A percentile compares a stretch with the other conserved stretches of the same genome.
Conservation (phyloP, 1,284 basidiomycete genomes). For the Ceratobasidium sp. region DNA sequence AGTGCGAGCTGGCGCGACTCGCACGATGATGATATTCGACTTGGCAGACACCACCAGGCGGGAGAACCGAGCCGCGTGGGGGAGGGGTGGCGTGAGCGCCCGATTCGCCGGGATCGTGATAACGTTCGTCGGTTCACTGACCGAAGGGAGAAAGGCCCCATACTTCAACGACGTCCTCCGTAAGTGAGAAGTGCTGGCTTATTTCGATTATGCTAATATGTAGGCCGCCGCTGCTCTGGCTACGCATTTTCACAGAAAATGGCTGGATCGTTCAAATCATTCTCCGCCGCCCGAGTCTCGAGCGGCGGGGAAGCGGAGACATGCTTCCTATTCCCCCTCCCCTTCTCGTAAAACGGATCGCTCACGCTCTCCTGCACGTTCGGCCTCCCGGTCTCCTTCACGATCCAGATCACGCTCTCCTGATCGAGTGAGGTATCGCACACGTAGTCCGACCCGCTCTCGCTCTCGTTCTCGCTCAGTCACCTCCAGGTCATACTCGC, state of each 20-base stretch:
- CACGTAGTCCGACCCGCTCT: conserved; percentile 55
- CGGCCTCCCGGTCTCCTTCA: conserved; percentile 23
- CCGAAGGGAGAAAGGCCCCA: conserved; percentile 36
- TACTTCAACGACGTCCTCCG: conserved; percentile 33
- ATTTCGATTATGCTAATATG: conserved; percentile 18
- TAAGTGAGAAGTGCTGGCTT: conserved; percentile 1
- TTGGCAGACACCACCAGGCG: conserved; percentile 13
- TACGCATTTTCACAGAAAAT: conserved; percentile 20
- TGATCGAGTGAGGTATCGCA: conserved; percentile 51
- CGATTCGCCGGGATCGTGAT: conserved; percentile 33
- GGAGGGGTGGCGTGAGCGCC: conserved; percentile 44
- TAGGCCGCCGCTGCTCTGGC: not conserved
- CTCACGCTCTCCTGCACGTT: conserved; percentile 34
- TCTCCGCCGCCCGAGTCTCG: conserved; percentile 34
- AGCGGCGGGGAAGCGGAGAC: conserved; percentile 30
- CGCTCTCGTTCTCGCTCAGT: conserved; percentile 70
- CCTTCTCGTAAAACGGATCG: conserved; percentile 43
- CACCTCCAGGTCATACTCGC: conserved; percentile 68
- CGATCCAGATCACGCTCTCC: conserved; percentile 46
- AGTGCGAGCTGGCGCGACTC: conserved; percentile 35
- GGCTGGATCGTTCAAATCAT: conserved; percentile 20
- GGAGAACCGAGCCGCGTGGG: conserved; percentile 43
- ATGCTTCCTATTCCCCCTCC: conserved; percentile 39
- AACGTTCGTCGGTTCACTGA: conserved; percentile 26
- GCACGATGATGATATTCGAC: conserved; percentile 17